A percentile compares a stretch with the other conserved stretches of the same genome.
These are phyloP conservation scores for Chalciporus piperatus DNA, from an alignment of 768 basidiomycete genomes.

Conservation along the genomic window DNA sequence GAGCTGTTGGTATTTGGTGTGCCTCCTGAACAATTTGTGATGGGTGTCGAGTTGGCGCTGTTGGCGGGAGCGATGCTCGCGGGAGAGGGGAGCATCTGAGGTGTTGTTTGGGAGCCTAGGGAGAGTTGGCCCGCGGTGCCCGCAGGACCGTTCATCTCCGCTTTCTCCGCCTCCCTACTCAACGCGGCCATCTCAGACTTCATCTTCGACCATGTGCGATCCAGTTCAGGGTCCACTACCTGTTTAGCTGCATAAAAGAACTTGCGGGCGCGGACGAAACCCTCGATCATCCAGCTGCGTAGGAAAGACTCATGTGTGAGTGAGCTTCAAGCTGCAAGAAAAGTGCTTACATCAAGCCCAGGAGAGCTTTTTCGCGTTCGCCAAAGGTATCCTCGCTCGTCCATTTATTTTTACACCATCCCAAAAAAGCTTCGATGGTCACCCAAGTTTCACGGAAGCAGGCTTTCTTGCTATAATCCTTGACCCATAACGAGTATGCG, in stretches of 20 bases:
- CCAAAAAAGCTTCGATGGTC: slow-evolving; percentile 66
- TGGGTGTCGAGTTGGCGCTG: slow-evolving; percentile 78
- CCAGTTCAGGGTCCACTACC: slow-evolving; percentile 33
- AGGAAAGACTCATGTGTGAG: slow-evolving; percentile 24
- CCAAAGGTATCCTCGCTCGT: slow-evolving; percentile 38
- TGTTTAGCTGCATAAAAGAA: slow-evolving; percentile 38
- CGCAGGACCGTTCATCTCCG: slow-evolving; percentile 32
- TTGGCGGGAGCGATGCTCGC: slow-evolving; percentile 64
- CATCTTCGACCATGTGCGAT: slow-evolving; percentile 34
- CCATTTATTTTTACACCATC: slow-evolving; percentile 75
- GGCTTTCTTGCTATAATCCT: slow-evolving; percentile 53
- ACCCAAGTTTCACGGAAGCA: slow-evolving; percentile 65
- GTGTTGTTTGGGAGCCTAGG: slow-evolving; percentile 41
- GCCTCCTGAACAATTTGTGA: slow-evolving; percentile 49
- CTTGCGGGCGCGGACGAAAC: slow-evolving; percentile 61
- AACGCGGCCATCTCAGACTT: slow-evolving; percentile 31
- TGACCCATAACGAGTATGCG: slow-evolving; percentile 80
- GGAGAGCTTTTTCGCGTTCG: slow-evolving; percentile 55
- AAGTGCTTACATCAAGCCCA: slow-evolving; percentile 74
- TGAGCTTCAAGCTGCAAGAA: slow-evolving; percentile 14
- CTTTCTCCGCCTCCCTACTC: slow-evolving; percentile 34
- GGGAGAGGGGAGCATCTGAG: slow-evolving; percentile 78
- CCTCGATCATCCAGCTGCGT: slow-evolving; percentile 74
- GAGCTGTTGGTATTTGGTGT: slow-evolving; percentile 46
- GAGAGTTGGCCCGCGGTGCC: slow-evolving; percentile 26